Evolutionary conservation across 345 rosid species (phyloP).

Genomic region (Clarkia xantiana): DNA sequence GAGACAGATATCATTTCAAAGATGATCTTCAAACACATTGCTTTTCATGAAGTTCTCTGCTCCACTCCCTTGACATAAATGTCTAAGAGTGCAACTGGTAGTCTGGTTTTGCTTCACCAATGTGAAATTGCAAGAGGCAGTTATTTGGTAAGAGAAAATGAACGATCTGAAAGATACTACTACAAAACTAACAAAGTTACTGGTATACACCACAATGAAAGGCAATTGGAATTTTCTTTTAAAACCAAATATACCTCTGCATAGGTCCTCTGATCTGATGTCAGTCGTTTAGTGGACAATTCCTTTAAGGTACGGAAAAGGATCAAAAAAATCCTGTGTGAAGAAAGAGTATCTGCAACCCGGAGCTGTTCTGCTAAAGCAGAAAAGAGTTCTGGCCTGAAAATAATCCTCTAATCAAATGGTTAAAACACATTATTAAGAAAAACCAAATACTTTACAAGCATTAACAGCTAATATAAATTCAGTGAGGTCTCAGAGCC

Average conservation of each 20-base stretch:
- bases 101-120: too few relatives aligned
- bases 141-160: too few relatives aligned
- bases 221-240: slow-evolving; percentile 2
- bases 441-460: too few relatives aligned
- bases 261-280: slow-evolving; percentile 71
- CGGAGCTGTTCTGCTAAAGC: slow-evolving; percentile 71
- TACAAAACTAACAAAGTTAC: slow-evolving; percentile 1
- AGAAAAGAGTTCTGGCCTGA: slow-evolving; percentile 83
- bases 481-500: too few relatives aligned
- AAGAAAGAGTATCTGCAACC: slow-evolving; percentile 62
- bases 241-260: slow-evolving; percentile 45
- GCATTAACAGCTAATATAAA: too few relatives aligned
- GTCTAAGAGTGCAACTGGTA: too few relatives aligned
- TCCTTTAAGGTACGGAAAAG: slow-evolving; percentile 88
- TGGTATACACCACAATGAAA: background rate
- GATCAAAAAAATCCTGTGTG: slow-evolving; percentile 83
- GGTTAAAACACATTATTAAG: slow-evolving; percentile 9
- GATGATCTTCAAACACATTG: too few relatives aligned
- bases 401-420: slow-evolving; percentile 8
- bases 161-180: background rate
- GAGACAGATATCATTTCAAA: too few relatives aligned
- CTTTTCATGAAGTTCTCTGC: too few relatives aligned
- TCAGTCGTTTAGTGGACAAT: slow-evolving; percentile 81
- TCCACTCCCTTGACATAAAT: too few relatives aligned
- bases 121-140: too few relatives aligned